Conservation (phyloP, 305 asterid genomes). For the Fraxinus floribunda region DNA sequence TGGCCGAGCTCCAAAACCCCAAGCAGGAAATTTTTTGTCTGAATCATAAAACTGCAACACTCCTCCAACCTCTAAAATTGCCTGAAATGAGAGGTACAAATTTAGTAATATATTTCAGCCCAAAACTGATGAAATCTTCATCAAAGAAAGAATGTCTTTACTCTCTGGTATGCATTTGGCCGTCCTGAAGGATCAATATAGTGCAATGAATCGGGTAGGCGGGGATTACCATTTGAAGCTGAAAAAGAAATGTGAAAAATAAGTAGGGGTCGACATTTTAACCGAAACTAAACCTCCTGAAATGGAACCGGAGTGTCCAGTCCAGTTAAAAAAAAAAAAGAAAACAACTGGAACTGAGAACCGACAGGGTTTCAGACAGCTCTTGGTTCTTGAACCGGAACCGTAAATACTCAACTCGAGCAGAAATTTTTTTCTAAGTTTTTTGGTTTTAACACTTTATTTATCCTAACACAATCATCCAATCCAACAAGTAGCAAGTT, state of each 20-base stretch:
- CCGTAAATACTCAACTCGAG: neutral
- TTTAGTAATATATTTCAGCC: constrained; percentile 25
- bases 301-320: neutral
- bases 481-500: no score
- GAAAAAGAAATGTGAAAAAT: constrained; percentile 37
- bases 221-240: constrained; percentile 99
- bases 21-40: constrained; percentile 86
- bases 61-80: constrained; percentile 85
- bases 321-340: neutral
- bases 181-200: constrained; percentile 90
- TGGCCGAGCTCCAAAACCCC: constrained; percentile 99
- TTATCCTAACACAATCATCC: neutral
- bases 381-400: neutral
- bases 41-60: constrained; percentile 83
- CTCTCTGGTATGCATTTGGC: constrained; percentile 91
- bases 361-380: neutral
- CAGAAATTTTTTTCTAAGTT: neutral
- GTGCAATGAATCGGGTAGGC: constrained; percentile 95
- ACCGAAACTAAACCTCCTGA: neutral
- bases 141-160: constrained; percentile 42
- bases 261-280: constrained; percentile 4
- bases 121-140: constrained; percentile 17
- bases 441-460: neutral
- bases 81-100: constrained; percentile 47
- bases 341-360: no score